Evolutionary conservation across 2,329 filamentous ascomycete genomes (phyloP).

Genomic region (Colletotrichum shisoi): DNA sequence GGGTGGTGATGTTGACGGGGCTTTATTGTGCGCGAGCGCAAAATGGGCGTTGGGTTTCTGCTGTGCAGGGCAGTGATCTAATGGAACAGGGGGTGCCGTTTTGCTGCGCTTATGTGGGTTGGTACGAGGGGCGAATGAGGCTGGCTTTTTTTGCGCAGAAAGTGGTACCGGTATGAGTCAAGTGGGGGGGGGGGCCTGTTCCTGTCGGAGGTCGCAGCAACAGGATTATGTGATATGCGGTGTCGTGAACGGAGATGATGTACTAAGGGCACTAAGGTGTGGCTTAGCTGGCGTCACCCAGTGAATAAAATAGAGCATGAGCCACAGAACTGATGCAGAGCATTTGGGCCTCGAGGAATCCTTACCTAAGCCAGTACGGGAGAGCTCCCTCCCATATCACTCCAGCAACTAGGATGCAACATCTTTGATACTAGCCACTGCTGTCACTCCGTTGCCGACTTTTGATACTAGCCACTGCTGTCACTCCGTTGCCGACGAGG

Average conservation of each 20-base stretch:
- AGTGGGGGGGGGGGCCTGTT: slow-evolving; percentile 17
- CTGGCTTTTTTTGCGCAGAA: slow-evolving; percentile 11
- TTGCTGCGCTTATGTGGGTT: slow-evolving; percentile 8
- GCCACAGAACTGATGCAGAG: neutral
- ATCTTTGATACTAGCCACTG: neutral
- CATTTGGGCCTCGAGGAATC: neutral
- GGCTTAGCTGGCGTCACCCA: slow-evolving; percentile 1
- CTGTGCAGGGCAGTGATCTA: slow-evolving; percentile 19
- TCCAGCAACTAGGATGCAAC: neutral
- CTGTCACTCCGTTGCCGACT: neutral
- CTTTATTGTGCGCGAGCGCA: slow-evolving; percentile 38
- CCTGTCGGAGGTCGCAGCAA: neutral
- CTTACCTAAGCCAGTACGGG: slow-evolving; percentile 23
- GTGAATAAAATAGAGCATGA: neutral
- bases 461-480: neutral
- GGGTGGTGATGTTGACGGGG: slow-evolving; percentile 28
- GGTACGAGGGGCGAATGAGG: slow-evolving; percentile 33
- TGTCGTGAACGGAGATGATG: slow-evolving; percentile 14
- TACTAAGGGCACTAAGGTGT: slow-evolving; percentile 6
- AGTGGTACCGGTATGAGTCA: slow-evolving; percentile 33
- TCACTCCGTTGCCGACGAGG: neutral
- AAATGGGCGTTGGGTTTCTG: slow-evolving; percentile 21
- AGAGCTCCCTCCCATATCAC: slow-evolving; percentile 6
- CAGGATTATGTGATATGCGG: slow-evolving; percentile 7
- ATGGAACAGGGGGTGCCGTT: slow-evolving; percentile 19